Conservation (phyloP, 2,329 filamentous ascomycete genomes). For the Penicillium nordicum region DNA sequence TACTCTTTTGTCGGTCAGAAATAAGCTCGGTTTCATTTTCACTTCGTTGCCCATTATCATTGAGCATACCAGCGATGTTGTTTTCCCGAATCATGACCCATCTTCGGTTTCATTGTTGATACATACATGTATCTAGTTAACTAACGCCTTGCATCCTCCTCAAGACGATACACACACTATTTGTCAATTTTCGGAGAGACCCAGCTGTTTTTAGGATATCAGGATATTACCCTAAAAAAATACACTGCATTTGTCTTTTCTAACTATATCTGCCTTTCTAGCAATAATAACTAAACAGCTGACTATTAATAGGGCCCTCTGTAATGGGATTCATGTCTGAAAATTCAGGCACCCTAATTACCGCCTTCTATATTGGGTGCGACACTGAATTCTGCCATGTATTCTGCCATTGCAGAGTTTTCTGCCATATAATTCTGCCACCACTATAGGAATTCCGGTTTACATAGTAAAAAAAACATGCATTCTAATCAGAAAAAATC, state of each 20-base stretch:
- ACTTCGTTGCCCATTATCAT: slow-evolving; percentile 27
- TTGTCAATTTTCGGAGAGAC: not conserved
- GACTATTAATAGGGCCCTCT: not conserved
- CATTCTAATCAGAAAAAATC: too few relatives aligned
- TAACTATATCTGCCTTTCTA: not conserved
- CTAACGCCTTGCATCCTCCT: slow-evolving; percentile 10
- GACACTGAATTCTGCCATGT: too few relatives aligned
- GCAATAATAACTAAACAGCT: not conserved
- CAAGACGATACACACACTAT: slow-evolving; percentile 5
- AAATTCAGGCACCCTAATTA: too few relatives aligned
- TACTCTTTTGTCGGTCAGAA: slow-evolving; percentile 16
- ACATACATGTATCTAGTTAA: slow-evolving; percentile 12
- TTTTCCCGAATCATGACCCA: slow-evolving; percentile 24
- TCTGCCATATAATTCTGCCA: too few relatives aligned
- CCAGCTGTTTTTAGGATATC: not conserved
- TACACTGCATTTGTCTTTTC: not conserved
- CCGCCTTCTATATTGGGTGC: too few relatives aligned
- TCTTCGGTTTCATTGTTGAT: slow-evolving; percentile 27
- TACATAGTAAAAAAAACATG: too few relatives aligned
- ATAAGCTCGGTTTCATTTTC: slow-evolving; percentile 24
- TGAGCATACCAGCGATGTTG: slow-evolving; percentile 35
- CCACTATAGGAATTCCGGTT: too few relatives aligned
- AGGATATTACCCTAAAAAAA: not conserved
- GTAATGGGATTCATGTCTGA: too few relatives aligned
- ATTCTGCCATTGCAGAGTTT: too few relatives aligned